Conservation (phyloP, 23 red algal genomes). For the Gracilaria gracilis region DNA sequence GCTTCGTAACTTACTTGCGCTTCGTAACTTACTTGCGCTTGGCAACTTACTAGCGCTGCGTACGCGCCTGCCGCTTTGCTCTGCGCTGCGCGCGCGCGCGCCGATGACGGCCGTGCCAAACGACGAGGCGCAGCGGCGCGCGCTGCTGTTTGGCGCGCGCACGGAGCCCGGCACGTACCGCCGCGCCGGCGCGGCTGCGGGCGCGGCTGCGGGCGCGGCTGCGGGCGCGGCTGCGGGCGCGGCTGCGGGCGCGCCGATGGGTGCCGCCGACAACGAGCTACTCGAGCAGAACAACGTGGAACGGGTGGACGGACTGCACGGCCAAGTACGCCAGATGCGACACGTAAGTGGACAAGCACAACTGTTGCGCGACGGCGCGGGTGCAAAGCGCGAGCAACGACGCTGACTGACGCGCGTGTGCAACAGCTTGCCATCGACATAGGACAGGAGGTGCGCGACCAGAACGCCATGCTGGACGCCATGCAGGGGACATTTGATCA, state of each 20-base stretch:
- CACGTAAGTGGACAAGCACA: slow-evolving; percentile 32
- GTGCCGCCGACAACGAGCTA: slow-evolving; percentile 1
- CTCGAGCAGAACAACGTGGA: slow-evolving; percentile 34
- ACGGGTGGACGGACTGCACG: slow-evolving; percentile 49
- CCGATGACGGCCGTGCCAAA: neutral
- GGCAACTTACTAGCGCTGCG: no score
- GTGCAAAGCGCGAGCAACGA: neutral
- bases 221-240: neutral
- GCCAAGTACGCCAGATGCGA: slow-evolving; percentile 52
- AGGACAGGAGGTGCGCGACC: slow-evolving; percentile 51
- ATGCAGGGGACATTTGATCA: slow-evolving; percentile 49
- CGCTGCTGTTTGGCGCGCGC: slow-evolving; percentile 49
- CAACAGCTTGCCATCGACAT: slow-evolving; percentile 66
- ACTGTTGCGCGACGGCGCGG: neutral
- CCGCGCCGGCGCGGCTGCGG: slow-evolving; percentile 2
- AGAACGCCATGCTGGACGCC: slow-evolving; percentile 65
- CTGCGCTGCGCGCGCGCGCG: no score
- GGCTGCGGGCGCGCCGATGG: neutral
- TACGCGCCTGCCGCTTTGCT: no score
- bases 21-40: no score
- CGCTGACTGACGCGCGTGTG: neutral
- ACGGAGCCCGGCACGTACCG: neutral
- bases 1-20: no score
- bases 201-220: slow-evolving; percentile 3
- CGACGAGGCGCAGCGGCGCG: slow-evolving; percentile 30